A percentile compares a stretch with the other conserved stretches of the same genome.
Evolutionary conservation across 1,139 yeast genomes (phyloP).

Genomic region (Diutina mesorugosa): DNA sequence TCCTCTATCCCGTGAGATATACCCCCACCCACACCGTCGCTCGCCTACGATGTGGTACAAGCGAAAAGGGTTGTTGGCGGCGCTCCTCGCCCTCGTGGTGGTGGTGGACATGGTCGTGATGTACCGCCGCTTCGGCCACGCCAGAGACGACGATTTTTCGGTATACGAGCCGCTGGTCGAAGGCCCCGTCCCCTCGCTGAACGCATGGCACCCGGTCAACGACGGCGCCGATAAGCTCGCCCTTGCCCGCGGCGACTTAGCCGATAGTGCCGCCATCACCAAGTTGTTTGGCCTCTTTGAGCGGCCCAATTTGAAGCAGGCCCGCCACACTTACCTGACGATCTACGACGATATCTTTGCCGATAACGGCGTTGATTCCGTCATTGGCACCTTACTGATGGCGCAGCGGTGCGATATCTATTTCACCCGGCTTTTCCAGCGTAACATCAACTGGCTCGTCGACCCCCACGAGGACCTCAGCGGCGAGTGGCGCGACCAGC

Average conservation of each 20-base stretch:
- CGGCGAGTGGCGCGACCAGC: neutral
- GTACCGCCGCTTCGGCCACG: neutral
- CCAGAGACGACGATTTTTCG: neutral
- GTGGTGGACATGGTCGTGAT: neutral
- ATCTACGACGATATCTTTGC: neutral
- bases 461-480: neutral
- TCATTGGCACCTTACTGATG: neutral
- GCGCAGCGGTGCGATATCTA: neutral
- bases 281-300: neutral
- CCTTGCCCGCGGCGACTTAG: neutral
- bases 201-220: neutral
- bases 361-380: neutral
- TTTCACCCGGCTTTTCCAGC: neutral
- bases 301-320: neutral
- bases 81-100: neutral
- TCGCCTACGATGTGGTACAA: neutral
- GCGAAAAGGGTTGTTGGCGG: neutral
- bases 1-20: neutral
- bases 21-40: too few species aligned
- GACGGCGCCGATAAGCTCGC: neutral
- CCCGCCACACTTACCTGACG: neutral
- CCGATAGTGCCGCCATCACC: neutral
- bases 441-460: neutral
- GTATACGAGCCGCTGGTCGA: neutral
- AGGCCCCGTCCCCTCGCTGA: neutral